These are phyloP conservation scores for Ampelocalamus luodianensis DNA, from an alignment of 176 grass and related monocot genomes.

Conservation along the genomic window DNA sequence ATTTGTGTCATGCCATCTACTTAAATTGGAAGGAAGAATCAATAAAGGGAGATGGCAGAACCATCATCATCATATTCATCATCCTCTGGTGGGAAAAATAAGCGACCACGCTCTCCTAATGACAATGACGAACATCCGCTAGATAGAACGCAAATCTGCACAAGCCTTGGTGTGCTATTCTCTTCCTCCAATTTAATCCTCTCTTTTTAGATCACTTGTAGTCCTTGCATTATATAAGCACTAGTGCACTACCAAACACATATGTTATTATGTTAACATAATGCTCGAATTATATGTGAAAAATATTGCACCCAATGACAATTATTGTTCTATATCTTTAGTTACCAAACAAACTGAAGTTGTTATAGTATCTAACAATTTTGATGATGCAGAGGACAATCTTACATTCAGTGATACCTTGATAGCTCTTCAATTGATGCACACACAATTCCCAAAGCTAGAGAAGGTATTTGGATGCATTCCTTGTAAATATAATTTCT, in stretches of 20 bases:
- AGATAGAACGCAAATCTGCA: slow-evolving; percentile 7
- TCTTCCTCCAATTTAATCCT: background rate
- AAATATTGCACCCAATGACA: background rate
- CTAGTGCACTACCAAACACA: background rate
- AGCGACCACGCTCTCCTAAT: slow-evolving; percentile 33
- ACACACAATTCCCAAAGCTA: slow-evolving; percentile 73
- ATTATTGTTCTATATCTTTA: background rate
- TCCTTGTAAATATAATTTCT: background rate
- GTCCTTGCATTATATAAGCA: background rate
- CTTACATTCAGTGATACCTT: slow-evolving; percentile 78
- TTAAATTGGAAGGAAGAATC: background rate
- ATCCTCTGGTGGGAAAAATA: slow-evolving; percentile 33
- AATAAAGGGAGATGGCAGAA: slow-evolving; percentile 34
- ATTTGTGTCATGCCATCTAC: background rate
- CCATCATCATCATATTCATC: slow-evolving; percentile 34
- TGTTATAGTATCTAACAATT: slow-evolving; percentile 16
- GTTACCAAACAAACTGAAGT: background rate
- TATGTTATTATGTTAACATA: background rate
- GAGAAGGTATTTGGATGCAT: slow-evolving; percentile 60
- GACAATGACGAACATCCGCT: background rate
- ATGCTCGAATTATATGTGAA: slow-evolving; percentile 5
- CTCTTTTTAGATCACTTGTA: background rate
- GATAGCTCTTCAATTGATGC: slow-evolving; percentile 91
- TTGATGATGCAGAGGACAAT: slow-evolving; percentile 66
- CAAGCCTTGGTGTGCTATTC: slow-evolving; percentile 42